Percentiles rank a stretch among this genome's conserved stretches.
These are phyloP conservation scores for Kondoa malvinella DNA, from an alignment of 768 basidiomycete genomes.

Conservation along the genomic window DNA sequence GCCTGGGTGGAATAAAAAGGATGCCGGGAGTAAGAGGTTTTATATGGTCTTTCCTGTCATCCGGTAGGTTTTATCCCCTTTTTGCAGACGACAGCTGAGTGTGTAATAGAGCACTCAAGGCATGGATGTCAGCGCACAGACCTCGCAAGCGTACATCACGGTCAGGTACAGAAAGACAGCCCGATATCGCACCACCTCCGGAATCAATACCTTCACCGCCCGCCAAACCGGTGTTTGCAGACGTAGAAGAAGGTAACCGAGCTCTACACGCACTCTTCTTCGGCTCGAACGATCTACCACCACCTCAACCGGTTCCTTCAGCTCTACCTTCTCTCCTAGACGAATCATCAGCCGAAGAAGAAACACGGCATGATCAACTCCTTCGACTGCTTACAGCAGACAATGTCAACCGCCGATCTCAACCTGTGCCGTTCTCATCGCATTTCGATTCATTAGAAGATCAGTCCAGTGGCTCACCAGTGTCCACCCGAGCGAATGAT, in stretches of 20 bases:
- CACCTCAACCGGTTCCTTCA: not conserved
- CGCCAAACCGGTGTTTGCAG: constrained; percentile 7
- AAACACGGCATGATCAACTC: not conserved
- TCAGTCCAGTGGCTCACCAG: too few species aligned
- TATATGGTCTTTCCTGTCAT: constrained; percentile 94
- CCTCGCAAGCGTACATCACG: constrained; percentile 13
- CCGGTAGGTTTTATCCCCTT: constrained; percentile 27
- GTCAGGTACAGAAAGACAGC: not conserved
- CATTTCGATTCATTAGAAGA: too few species aligned
- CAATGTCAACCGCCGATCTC: not conserved
- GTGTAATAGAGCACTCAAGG: constrained; percentile 20
- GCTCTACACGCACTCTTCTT: constrained; percentile 25
- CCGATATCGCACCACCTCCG: constrained; percentile 4
- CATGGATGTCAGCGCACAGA: constrained; percentile 25
- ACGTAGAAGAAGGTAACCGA: constrained; percentile 18
- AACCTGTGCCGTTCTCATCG: not conserved
- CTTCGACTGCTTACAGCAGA: not conserved
- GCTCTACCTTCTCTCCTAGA: not conserved
- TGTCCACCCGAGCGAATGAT: too few species aligned
- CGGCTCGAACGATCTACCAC: constrained; percentile 8
- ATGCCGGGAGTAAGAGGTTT: constrained; percentile 45
- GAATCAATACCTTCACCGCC: constrained; percentile 9
- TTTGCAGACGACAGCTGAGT: not conserved
- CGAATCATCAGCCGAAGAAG: not conserved
- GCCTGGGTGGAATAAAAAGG: constrained; percentile 61